Conservation (phyloP, 2,329 filamentous ascomycete species). For the Phaeophleospora eucalypticola region DNA sequence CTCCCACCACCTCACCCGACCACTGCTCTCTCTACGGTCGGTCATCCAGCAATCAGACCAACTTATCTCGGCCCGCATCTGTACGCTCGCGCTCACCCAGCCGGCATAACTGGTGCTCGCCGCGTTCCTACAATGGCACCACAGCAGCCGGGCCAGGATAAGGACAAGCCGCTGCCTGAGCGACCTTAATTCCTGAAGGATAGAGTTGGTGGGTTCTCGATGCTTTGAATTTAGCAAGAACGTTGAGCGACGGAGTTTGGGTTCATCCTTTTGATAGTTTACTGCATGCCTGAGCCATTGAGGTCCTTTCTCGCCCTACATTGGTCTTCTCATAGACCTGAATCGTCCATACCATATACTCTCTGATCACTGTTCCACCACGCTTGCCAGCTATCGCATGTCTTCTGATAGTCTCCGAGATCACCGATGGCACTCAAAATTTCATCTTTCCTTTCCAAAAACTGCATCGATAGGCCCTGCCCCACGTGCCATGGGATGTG, state of each 20-base stretch:
- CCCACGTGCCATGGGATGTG: constrained; percentile 29
- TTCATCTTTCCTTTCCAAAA: constrained; percentile 23
- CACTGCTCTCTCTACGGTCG: not conserved
- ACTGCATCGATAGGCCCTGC: constrained; percentile 26
- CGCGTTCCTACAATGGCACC: not conserved
- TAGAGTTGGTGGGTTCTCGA: too few species aligned
- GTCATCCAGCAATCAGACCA: not conserved
- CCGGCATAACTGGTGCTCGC: not conserved
- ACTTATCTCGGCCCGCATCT: not conserved
- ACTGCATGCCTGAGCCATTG: too few species aligned
- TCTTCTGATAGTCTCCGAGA: constrained; percentile 19
- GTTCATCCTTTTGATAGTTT: too few species aligned
- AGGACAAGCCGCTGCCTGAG: not conserved
- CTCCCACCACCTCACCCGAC: not conserved
- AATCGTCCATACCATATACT: constrained; percentile 26
- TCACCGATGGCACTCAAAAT: constrained; percentile 13
- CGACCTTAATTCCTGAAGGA: not conserved
- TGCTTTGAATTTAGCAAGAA: too few species aligned
- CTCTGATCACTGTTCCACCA: constrained; percentile 16
- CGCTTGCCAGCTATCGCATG: constrained; percentile 22
- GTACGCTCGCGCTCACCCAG: not conserved
- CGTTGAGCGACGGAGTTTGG: too few species aligned
- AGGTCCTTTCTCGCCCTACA: too few species aligned
- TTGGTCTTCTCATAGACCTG: too few species aligned
- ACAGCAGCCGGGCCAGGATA: not conserved